These are phyloP conservation scores for Candida ovalis DNA, from an alignment of 805 yeast species.

Conservation along the genomic window DNA sequence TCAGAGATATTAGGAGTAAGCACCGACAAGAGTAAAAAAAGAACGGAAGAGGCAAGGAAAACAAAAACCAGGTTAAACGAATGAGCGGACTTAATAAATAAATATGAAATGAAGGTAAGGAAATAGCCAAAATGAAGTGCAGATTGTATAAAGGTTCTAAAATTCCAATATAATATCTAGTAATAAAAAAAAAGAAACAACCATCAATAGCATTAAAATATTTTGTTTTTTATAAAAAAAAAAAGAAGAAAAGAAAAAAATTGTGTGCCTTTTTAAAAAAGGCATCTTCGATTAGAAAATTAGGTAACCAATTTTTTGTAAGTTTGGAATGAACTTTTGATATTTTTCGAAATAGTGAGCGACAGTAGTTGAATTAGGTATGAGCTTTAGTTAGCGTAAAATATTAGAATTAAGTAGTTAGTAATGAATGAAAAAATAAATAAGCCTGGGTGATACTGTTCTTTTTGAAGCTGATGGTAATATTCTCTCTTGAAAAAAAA, in stretches of 20 bases:
- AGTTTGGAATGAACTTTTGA: neutral
- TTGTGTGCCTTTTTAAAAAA: neutral
- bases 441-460: neutral
- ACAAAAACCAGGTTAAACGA: neutral
- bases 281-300: neutral
- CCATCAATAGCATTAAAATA: neutral
- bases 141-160: neutral
- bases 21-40: neutral
- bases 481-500: neutral
- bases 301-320: neutral
- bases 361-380: neutral
- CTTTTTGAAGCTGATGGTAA: neutral
- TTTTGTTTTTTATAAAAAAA: too few relatives aligned
- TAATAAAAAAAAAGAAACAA: neutral
- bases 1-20: too few relatives aligned
- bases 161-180: neutral
- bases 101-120: neutral
- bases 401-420: neutral
- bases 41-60: neutral
- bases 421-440: neutral
- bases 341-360: neutral
- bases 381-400: neutral
- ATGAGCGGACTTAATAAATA: neutral
- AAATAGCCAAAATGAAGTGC: neutral
- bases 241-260: neutral